Base-by-base conservation (phyloP, 768 basidiomycete species). In the Rhodotorula toruloides region DNA sequence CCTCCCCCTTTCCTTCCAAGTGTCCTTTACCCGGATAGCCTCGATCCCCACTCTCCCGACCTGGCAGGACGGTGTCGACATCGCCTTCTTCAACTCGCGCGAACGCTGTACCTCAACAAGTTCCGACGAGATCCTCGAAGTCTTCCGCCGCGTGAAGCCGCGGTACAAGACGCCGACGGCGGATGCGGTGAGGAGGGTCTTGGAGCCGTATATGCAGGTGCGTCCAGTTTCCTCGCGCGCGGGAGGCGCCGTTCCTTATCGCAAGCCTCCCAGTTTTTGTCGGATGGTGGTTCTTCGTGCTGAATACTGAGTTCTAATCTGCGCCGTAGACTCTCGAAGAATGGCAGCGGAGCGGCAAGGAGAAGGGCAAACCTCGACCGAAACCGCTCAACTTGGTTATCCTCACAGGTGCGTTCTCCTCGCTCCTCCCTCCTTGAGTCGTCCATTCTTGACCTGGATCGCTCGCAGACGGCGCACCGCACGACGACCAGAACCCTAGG, bases 351-450 rank as follows among this genome's bases (percentile, higher is more conserved):
- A 37, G 27, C 9, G 64, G 64, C 8, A 67, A 73, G 39, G 31
- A 42, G 17, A 32, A 37, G 13, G 63, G 58, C 10, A 21, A n/a
- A 13, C 61, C 58, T 2, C 50, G 55, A 1, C 66, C 63, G 4
- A 73, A 73, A 50, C 70, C 72, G 6, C 32, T 73, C 21, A 71
- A 71, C 52, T 29, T 73, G 10, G 25, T 73, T 52, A 29, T 65
- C 19, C 61, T 73, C 10, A 70, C 72, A 25, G 54, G 61, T 63
- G 11, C 31, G 54, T 37, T 25, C 16, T 19, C 50, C 5, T 19
- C 19, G 9, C 4, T 22, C n/a, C 50, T 8, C 31, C 32, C 42
- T 27, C 8, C 39, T 42, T 43, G 1, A 17, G 17, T 40, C 6
- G 19, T 27, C 27, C 22, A 37, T 2, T 25, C 2, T 13, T 21